phyloP scores from a whole-genome alignment of 2,329 filamentous ascomycete species.

The Ramularia endophylla region DNA sequence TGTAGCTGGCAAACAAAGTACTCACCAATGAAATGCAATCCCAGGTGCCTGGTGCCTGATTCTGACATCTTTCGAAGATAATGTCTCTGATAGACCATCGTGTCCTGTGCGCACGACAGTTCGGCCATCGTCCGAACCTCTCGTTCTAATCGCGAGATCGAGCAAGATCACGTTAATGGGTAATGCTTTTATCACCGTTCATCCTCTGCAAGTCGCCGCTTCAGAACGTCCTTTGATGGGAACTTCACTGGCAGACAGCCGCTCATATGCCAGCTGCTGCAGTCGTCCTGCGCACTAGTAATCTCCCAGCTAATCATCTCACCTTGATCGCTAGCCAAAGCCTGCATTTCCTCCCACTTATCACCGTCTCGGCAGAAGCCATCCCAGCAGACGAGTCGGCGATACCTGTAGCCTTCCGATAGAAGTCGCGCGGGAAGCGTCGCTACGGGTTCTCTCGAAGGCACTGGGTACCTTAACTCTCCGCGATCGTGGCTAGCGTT shows the following conservation, averaged over 20 bases:
- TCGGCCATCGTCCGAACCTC: too few relatives aligned
- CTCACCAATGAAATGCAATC: too few relatives aligned
- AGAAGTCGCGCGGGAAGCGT: conserved; percentile 14
- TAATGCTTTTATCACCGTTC: conserved; percentile 4
- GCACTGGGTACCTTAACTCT: background rate
- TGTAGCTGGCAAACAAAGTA: too few relatives aligned
- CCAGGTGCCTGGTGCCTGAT: too few relatives aligned
- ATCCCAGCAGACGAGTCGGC: conserved; percentile 16
- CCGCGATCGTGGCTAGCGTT: background rate
- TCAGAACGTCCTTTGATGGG: conserved; percentile 9
- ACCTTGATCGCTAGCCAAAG: conserved; percentile 7
- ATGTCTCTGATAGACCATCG: too few relatives aligned
- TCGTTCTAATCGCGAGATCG: too few relatives aligned
- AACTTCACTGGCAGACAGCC: conserved; percentile 12
- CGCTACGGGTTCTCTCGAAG: conserved; percentile 9
- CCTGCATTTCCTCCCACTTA: conserved; percentile 15
- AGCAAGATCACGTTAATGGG: too few relatives aligned
- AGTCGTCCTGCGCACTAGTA: background rate
- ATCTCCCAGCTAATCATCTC: conserved; percentile 17
- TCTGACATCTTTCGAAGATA: too few relatives aligned
- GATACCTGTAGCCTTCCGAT: conserved; percentile 14
- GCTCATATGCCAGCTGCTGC: conserved; percentile 17
- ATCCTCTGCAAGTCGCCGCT: conserved; percentile 3
- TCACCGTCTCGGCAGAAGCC: conserved; percentile 9
- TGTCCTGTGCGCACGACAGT: too few relatives aligned